These are phyloP conservation scores for Esteya vermicola DNA, from an alignment of 2,329 filamentous ascomycete species.

Conservation along the genomic window DNA sequence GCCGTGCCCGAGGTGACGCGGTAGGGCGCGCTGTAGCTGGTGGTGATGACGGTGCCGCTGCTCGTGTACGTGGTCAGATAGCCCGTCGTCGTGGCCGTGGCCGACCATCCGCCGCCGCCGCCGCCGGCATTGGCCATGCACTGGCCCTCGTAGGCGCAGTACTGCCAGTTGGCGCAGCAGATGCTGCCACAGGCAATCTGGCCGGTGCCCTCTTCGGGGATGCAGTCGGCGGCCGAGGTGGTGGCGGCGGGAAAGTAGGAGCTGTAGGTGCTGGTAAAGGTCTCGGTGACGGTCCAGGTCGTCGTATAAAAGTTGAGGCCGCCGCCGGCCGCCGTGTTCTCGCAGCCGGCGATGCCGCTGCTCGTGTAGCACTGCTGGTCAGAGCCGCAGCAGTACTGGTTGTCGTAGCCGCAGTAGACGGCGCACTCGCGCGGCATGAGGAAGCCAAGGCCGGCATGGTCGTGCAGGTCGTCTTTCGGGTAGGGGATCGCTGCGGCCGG, in stretches of 20 bases:
- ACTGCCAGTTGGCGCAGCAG: slow-evolving; percentile 58
- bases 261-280: slow-evolving; percentile 44
- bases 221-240: slow-evolving; percentile 27
- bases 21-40: slow-evolving; percentile 35
- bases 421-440: slow-evolving; percentile 35
- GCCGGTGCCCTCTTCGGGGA: slow-evolving; percentile 30
- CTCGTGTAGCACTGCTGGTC: slow-evolving; percentile 37
- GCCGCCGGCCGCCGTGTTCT: slow-evolving; percentile 18
- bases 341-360: slow-evolving; percentile 34
- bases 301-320: slow-evolving; percentile 29
- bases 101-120: slow-evolving; percentile 15
- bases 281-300: slow-evolving; percentile 47
- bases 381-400: slow-evolving; percentile 39
- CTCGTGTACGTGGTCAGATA: slow-evolving; percentile 19
- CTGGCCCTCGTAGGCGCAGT: slow-evolving; percentile 44
- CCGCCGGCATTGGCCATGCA: slow-evolving; percentile 36
- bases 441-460: slow-evolving; percentile 30
- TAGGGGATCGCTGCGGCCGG: slow-evolving; percentile 30
- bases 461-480: slow-evolving; percentile 33
- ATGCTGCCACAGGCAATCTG: slow-evolving; percentile 51
- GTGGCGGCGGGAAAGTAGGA: slow-evolving; percentile 29
- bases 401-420: slow-evolving; percentile 38
- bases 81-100: slow-evolving; percentile 17
- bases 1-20: slow-evolving; percentile 38
- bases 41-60: slow-evolving; percentile 34